These are phyloP conservation scores for Prunus salicina DNA, from an alignment of 306 rosid species.

Conservation along the genomic window DNA sequence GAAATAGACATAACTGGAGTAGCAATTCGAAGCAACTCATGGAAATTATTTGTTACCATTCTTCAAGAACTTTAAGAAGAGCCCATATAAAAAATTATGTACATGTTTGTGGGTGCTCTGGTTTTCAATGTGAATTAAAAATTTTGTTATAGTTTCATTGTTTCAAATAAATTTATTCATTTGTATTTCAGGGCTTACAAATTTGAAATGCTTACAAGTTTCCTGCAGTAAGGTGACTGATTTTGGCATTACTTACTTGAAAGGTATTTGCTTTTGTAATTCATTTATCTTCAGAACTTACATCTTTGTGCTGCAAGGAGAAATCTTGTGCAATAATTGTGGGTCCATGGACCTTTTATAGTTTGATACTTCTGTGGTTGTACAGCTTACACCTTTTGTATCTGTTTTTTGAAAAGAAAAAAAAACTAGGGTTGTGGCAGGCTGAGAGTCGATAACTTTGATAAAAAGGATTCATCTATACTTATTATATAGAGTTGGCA, in stretches of 20 bases:
- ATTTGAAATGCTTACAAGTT: slow-evolving; percentile 68
- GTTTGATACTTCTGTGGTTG: background rate
- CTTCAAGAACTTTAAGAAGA: background rate
- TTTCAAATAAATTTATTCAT: background rate
- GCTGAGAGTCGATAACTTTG: background rate
- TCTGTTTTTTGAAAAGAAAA: background rate
- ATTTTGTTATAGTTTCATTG: slow-evolving; percentile 1
- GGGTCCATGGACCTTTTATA: background rate
- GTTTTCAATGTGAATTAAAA: background rate
- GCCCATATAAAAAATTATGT: background rate
- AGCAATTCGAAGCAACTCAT: background rate
- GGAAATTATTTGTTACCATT: background rate
- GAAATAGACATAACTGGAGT: background rate
- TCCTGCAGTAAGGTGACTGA: slow-evolving; percentile 82
- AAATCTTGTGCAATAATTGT: background rate
- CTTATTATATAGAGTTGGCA: too few relatives aligned
- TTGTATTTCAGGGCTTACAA: slow-evolving; percentile 67
- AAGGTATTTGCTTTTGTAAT: slow-evolving; percentile 44
- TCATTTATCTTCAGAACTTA: background rate
- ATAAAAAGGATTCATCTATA: background rate
- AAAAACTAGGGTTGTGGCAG: background rate
- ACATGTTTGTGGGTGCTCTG: background rate
- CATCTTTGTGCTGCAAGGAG: background rate
- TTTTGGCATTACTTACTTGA: slow-evolving; percentile 64
- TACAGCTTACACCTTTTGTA: background rate